Conservation (phyloP, 352 stramenopile genomes). For the Globisporangium iwayamae region DNA sequence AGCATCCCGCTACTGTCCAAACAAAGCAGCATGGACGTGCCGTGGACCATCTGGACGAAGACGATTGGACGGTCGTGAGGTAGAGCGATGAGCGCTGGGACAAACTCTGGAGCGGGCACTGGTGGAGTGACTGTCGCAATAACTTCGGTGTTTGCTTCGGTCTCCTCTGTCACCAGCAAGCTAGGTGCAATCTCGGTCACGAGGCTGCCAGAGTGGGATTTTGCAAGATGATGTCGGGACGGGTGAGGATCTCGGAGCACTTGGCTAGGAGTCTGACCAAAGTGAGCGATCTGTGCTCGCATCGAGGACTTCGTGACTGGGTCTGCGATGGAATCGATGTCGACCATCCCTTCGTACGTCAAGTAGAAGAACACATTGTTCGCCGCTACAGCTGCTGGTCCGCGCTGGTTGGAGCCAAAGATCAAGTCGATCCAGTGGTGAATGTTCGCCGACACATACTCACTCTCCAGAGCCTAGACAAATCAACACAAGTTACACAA, state of each 20-base stretch:
- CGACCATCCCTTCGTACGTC: conserved; percentile 98
- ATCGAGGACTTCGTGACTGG: conserved; percentile 91
- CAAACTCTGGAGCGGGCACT: background rate
- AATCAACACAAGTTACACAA: background rate
- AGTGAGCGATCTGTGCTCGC: conserved; percentile 97
- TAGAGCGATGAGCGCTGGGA: conserved; percentile 30
- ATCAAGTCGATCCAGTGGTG: conserved; percentile 90
- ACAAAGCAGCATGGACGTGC: conserved; percentile 55
- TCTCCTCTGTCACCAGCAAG: background rate
- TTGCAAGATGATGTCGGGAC: conserved; percentile 27
- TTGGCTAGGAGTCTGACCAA: conserved; percentile 97
- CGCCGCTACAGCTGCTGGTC: conserved; percentile 83
- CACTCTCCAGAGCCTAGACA: conserved; percentile 74
- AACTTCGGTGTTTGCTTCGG: background rate
- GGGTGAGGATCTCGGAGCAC: conserved; percentile 90
- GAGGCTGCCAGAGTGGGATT: background rate
- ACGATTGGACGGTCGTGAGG: conserved; percentile 64
- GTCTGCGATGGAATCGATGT: conserved; percentile 95
- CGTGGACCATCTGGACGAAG: conserved; percentile 42
- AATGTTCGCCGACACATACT: conserved; percentile 79
- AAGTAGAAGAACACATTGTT: conserved; percentile 99
- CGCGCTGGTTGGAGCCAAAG: conserved; percentile 74
- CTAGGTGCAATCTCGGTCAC: background rate
- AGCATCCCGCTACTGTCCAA: conserved; percentile 64
- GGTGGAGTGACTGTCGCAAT: background rate